phyloP scores from a whole-genome alignment of 1,284 basidiomycete species.

The Trichosporon sp. region DNA sequence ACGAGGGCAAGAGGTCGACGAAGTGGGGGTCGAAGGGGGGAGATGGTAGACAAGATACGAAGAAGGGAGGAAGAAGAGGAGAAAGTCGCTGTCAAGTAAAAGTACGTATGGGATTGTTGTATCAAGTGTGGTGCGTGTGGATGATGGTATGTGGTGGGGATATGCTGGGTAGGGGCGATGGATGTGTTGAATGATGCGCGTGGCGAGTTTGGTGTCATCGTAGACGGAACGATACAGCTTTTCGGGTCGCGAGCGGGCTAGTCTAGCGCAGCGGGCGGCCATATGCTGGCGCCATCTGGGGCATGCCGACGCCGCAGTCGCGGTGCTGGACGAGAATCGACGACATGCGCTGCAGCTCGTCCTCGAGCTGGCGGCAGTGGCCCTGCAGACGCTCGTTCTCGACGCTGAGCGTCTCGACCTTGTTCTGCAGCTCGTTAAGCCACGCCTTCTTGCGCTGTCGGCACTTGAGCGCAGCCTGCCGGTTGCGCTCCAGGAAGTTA shows the following conservation, averaged over 20 bases:
- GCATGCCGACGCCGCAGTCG: slow-evolving; percentile 43
- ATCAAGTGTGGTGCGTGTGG: background rate
- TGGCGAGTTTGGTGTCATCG: background rate
- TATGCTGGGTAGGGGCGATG: background rate
- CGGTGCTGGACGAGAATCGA: slow-evolving; percentile 50
- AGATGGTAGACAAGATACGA: background rate
- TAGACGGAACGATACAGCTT: background rate
- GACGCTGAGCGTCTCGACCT: slow-evolving; percentile 80
- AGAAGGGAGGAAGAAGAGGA: background rate
- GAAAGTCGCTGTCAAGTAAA: background rate
- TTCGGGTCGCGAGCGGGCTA: background rate
- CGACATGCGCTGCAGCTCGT: slow-evolving; percentile 58
- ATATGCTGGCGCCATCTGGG: slow-evolving; percentile 17
- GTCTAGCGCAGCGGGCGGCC: slow-evolving; percentile 20
- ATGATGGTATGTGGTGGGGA: background rate
- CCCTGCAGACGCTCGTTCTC: slow-evolving; percentile 87
- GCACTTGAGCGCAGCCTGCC: slow-evolving; percentile 96
- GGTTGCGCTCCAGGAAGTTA: slow-evolving; percentile 89
- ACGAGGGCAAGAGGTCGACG: background rate
- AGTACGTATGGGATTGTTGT: background rate
- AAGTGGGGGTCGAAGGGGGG: background rate
- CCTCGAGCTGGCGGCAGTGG: slow-evolving; percentile 53
- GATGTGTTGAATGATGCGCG: background rate
- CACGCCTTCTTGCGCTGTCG: slow-evolving; percentile 98
- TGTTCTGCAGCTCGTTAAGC: slow-evolving; percentile 85